Conservation (phyloP, 805 yeast genomes). For the Sungouiozyma intestinalis region DNA sequence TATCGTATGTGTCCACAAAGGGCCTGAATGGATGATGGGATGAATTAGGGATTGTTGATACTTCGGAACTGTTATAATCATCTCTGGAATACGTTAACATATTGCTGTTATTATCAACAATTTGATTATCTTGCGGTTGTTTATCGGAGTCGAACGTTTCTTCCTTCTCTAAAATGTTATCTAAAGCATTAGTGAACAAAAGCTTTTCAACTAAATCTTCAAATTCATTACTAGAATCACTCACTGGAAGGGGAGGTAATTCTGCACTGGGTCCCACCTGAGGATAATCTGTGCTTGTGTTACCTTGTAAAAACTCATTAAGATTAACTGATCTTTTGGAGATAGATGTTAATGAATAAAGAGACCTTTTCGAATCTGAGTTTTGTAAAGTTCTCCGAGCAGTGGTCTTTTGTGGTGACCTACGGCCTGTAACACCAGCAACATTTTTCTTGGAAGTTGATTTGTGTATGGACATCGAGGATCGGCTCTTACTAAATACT, state of each 20-base stretch:
- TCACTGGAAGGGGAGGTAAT: conserved; percentile 13
- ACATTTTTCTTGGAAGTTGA: conserved; percentile 11
- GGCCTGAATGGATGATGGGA: background rate
- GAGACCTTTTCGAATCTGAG: conserved; percentile 25
- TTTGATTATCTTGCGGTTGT: background rate
- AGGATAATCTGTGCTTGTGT: conserved; percentile 2
- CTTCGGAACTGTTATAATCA: background rate
- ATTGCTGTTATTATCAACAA: no score
- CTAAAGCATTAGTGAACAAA: conserved; percentile 21
- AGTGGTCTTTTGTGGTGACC: background rate
- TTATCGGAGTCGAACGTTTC: conserved; percentile 6
- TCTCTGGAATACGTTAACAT: background rate
- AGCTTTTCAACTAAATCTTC: conserved; percentile 25
- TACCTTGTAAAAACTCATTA: conserved; percentile 18
- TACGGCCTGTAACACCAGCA: background rate
- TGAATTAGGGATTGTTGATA: background rate
- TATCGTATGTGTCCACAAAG: background rate
- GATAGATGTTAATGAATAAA: conserved; percentile 27
- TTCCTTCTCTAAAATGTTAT: conserved; percentile 19
- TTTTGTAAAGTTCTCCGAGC: conserved; percentile 18
- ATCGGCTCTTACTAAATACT: conserved; percentile 17
- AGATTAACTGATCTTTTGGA: conserved; percentile 28
- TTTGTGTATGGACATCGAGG: conserved; percentile 10
- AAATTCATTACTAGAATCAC: conserved; percentile 20
- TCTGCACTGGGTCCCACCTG: conserved; percentile 2